Evolutionary conservation across 1,284 basidiomycete species (phyloP).

Genomic region (Ustanciosporium gigantosporum): DNA sequence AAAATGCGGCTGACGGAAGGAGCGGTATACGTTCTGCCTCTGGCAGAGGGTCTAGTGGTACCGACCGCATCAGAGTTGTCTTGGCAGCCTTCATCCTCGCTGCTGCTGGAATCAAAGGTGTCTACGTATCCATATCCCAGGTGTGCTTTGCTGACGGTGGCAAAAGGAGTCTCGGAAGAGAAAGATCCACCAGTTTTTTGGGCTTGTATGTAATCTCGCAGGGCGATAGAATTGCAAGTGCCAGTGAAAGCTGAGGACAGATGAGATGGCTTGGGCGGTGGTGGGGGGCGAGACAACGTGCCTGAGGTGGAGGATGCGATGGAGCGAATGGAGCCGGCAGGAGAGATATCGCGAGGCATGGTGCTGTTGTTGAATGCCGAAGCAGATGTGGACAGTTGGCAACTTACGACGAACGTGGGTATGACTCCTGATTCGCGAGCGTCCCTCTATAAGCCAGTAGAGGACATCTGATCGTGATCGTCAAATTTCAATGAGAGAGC

Average conservation of each 20-base stretch:
- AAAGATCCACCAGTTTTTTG: slow-evolving; percentile 39
- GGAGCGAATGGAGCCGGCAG: slow-evolving; percentile 10
- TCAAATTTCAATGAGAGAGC: too few relatives aligned
- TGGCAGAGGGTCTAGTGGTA: slow-evolving; percentile 4
- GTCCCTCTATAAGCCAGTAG: too few relatives aligned
- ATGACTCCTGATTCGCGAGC: too few relatives aligned
- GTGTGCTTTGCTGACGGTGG: slow-evolving; percentile 19
- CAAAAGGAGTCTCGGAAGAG: slow-evolving; percentile 11
- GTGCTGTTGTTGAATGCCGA: background rate
- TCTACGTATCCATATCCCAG: slow-evolving; percentile 33
- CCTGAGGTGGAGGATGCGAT: slow-evolving; percentile 13
- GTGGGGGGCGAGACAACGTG: slow-evolving; percentile 32
- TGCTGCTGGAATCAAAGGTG: slow-evolving; percentile 15
- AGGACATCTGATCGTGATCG: too few relatives aligned
- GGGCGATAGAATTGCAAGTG: slow-evolving; percentile 48
- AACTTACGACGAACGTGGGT: too few relatives aligned
- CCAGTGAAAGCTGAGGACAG: slow-evolving; percentile 45
- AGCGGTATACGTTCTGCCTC: slow-evolving; percentile 30
- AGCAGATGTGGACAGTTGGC: too few relatives aligned
- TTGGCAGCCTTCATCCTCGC: slow-evolving; percentile 8
- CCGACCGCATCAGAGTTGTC: background rate
- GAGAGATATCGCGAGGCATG: slow-evolving; percentile 6
- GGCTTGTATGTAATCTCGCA: slow-evolving; percentile 39
- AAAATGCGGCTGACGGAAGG: slow-evolving; percentile 29
- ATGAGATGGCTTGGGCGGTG: slow-evolving; percentile 45